Evolutionary conservation across 2,329 filamentous ascomycete genomes (phyloP), one percentile per base, ranked within the genome.

Genomic region (Penicillium brasilianum): DNA sequence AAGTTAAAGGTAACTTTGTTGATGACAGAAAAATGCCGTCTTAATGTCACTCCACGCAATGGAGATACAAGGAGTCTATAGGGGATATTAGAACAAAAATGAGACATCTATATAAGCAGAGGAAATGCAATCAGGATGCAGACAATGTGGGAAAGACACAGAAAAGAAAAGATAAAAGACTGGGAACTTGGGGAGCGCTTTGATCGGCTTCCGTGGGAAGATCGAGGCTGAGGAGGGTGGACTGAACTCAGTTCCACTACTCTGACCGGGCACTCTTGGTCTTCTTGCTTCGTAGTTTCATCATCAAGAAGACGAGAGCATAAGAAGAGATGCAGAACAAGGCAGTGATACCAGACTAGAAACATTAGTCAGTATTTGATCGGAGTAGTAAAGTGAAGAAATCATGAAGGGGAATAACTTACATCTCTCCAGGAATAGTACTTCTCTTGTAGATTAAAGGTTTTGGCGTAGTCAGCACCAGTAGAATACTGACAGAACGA

Each of bases 271-370:
- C 79, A 48, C 74, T 81, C 73, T 82, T 82, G 16, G 77, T 81
- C 63, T 76, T 78, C 72, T 82, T 83, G 39, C 78, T 82, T 59
- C 81, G 71, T 48, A 82, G 64, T 69, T 82, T 83, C 81, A 82
- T 83, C 74, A 82, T 77, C 25, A 80, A 44, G 65, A 79, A 82
- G 1, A 83, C 81, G 57, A 80, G 59, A 5, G 68, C 75, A 61
- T 83, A 83, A 2, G 76, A 77, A 1, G 71, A 73, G 52, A 80
- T 67, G 50, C 75, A 80, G 64, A 81, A 82, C 2, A 82, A 63
- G 3, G 77, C 79, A 9, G 78, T 79, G 44, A 82, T 81, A 1
- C 74, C 76, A 18, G 72, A 75, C 74, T 76, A 57, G 10, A 39
- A 5, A 3, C 36, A 4, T 4, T 14, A 1, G 28, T 69, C 43